Base-by-base conservation (phyloP, 805 yeast species). In the Candida maltosa region DNA sequence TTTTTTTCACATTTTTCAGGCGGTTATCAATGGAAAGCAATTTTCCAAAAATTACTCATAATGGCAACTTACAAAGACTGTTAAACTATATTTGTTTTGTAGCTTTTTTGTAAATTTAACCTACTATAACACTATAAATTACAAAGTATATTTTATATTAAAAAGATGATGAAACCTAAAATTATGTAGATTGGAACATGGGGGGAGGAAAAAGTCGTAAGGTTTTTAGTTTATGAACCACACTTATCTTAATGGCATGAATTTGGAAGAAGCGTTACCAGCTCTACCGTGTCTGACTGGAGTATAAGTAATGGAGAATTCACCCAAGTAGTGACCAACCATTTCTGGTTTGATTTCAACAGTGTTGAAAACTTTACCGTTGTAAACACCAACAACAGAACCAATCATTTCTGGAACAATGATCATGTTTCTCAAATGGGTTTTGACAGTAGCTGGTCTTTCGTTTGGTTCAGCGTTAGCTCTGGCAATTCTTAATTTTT, bases 281-380 rank as follows among this genome's bases (percentile, higher is more conserved):
- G 94, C 89, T 79, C 93, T 83, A 83, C 97, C 97, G 81, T 94
- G 99, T 81, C 95, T 87, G 70, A 91, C 97, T 69, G 99, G 98
- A 73, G 95, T 86, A 82, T 93, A 93, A 62, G 98, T 79, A 76
- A 93, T 93, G 65, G 98, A 91, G 87, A 93, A 93, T 80, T 93
- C 99, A 78, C 97, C 99, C 64, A 93, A 86, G 94, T 93, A 93
- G 85, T 91, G 96, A 70, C 98, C 97, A 69, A 91, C 89, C 98
- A 93, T 93, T 80, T 93, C 99, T 65, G 98, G 96, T 74, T 78
- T 88, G 76, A 93, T 77, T 75, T 93, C 99, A 72, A 93, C 96
- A 62, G 83, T 85, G 95, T 91, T 91, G 95, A 93, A 93, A 60
- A 78, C 87, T 80, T 93, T 93, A 78, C 99, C 99, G 83, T 93